Evolutionary conservation across 345 rosid genomes (phyloP).

Genomic region (Euphorbia peplus): DNA sequence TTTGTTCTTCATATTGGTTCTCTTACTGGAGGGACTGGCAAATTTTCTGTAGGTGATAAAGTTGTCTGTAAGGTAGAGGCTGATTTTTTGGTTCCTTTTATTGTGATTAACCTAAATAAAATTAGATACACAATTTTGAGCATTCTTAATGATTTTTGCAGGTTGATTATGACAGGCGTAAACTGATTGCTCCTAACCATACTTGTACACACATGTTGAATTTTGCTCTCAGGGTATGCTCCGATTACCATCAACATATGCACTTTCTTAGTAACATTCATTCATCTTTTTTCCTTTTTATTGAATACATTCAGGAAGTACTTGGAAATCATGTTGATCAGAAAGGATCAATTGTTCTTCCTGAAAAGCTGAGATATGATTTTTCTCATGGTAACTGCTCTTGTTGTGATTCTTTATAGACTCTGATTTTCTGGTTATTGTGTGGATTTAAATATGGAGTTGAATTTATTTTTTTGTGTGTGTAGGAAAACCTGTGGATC

Average conservation of each 20-base stretch:
- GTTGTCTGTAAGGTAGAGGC: conserved; percentile 70
- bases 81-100: conserved; percentile 10
- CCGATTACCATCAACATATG: neutral
- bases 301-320: conserved; percentile 59
- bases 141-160: conserved; percentile 23
- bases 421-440: conserved; percentile 7
- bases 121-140: neutral
- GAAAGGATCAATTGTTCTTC: conserved; percentile 97
- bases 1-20: conserved; percentile 88
- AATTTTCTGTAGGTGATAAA: conserved; percentile 61
- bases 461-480: conserved; percentile 18
- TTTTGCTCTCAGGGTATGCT: conserved; percentile 81
- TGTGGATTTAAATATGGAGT: conserved; percentile 11
- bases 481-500: conserved; percentile 80
- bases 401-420: neutral
- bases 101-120: neutral
- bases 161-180: conserved; percentile 95
- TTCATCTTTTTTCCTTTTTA: neutral
- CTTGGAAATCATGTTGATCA: conserved; percentile 95
- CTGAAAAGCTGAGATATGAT: conserved; percentile 93
- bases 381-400: conserved; percentile 81
- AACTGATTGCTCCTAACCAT: conserved; percentile 89
- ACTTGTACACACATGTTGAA: conserved; percentile 98
- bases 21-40: conserved; percentile 39
- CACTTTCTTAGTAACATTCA: neutral